Conservation (phyloP, 441 rosid genomes). For the Pelargonium australe region DNA sequence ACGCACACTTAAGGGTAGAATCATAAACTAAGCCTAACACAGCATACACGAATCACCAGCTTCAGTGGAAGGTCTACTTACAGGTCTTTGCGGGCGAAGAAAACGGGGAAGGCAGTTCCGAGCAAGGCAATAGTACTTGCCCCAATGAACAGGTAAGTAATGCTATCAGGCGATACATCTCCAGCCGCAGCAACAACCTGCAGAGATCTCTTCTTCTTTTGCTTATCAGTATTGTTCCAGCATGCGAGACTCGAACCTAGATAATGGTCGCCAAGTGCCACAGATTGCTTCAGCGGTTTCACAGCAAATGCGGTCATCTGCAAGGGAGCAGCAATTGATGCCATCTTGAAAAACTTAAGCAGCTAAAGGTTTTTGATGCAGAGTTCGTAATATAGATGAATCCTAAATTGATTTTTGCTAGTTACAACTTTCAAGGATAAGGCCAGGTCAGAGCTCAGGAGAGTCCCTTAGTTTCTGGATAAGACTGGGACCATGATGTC, state of each 20-base stretch:
- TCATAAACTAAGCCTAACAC: background rate
- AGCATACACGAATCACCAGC: background rate
- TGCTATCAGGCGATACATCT: conserved; percentile 81
- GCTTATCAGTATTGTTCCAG: conserved; percentile 9
- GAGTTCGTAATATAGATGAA: background rate
- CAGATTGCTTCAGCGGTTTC: conserved; percentile 25
- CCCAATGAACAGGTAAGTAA: conserved; percentile 55
- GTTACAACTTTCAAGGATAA: background rate
- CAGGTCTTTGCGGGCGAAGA: conserved; percentile 86
- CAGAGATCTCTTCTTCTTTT: conserved; percentile 16
- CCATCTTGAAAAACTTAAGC: conserved; percentile 31
- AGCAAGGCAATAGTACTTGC: conserved; percentile 63
- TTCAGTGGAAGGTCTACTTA: conserved; percentile 21
- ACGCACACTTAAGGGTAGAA: background rate
- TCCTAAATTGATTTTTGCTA: background rate
- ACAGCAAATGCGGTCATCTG: conserved; percentile 29
- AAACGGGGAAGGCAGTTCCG: conserved; percentile 82
- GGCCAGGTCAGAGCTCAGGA: background rate
- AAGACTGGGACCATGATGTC: background rate
- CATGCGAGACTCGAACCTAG: conserved; percentile 1
- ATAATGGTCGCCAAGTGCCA: no score
- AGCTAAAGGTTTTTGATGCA: background rate
- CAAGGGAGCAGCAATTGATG: conserved; percentile 29
- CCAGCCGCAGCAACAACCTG: conserved; percentile 34
- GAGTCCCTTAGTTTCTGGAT: background rate